Base-by-base conservation (phyloP, 495 filamentous ascomycete species). In the Penicillium maclennaniae region DNA sequence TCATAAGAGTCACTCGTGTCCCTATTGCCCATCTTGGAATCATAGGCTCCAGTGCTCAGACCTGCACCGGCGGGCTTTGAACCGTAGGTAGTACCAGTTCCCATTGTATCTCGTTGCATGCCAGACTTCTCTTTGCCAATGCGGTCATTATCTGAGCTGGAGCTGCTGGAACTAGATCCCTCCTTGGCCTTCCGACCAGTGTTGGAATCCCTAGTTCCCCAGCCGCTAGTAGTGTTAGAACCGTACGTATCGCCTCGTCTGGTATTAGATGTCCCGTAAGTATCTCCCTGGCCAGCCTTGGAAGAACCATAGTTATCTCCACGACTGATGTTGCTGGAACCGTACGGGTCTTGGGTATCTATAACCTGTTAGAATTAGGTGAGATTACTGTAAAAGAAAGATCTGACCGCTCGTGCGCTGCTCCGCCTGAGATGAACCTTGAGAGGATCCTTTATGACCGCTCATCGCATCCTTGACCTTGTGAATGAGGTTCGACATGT, bases 391-490 rank as follows among this genome's bases (percentile, higher is more conserved):
- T 25, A 23, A 28, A 2, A 20, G 25, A 4, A 50, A 39, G 6
- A 50, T 31, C 50, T 37, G 16, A 65, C 62, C 51, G 40, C 53
- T 49, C 40, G 74, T 73, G 27, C 17, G 37, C 63, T 81, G 79
- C 19, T 58, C 70, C 7, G 68, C 38, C 7, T 72, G 70, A 46
- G 68, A 68, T 5, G 56, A 52, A 20, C 54, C 48, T 60, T 80
- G 71, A 20, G 70, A 66, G 43, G 75, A 67, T 28, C 71, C 78
- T 50, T 72, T 66, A 20, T 65, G 59, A 41, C 70, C 58, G 48
- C 78, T 72, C 51, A 91, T 55, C 62, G 79, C 83, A 34, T 89
- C 82, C 73, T 89, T 90, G 69, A 88, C 77, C 62, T 89, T 91
- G 76, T 89, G 79, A 59, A 88, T 66, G 54, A 90, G 68, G 53